These are phyloP conservation scores for Chaetomium globosum DNA, from an alignment of 2,329 filamentous ascomycete species.

Conservation along the genomic window DNA sequence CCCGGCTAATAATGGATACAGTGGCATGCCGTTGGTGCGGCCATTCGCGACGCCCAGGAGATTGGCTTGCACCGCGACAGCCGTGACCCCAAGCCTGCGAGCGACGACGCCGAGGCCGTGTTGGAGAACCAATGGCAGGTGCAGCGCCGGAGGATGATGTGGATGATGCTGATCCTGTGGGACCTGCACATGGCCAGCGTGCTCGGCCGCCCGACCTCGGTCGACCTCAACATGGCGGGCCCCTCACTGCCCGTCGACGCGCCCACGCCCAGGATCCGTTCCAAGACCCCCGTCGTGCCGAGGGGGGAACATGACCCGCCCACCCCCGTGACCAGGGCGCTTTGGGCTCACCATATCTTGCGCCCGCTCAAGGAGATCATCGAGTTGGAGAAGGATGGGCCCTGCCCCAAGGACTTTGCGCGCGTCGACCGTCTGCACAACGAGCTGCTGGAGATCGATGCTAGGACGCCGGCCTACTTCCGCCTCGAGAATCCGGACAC, in stretches of 20 bases:
- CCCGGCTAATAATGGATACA: constrained; percentile 35
- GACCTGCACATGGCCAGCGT: constrained; percentile 58
- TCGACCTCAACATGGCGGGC: constrained; percentile 53
- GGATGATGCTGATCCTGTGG: constrained; percentile 59
- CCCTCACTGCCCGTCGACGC: constrained; percentile 59
- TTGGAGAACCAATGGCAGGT: constrained; percentile 62
- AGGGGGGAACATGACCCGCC: constrained; percentile 57
- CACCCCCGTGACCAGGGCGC: constrained; percentile 56
- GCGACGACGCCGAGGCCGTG: constrained; percentile 51
- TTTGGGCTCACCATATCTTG: constrained; percentile 55
- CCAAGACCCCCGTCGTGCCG: constrained; percentile 52
- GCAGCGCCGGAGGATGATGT: constrained; percentile 58
- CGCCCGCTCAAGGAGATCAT: constrained; percentile 57
- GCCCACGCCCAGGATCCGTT: constrained; percentile 51
- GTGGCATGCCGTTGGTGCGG: constrained; percentile 60
- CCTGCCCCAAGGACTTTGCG: constrained; percentile 56
- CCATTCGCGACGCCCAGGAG: constrained; percentile 65
- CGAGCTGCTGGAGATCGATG: constrained; percentile 52
- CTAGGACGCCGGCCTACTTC: constrained; percentile 56
- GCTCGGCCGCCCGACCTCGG: constrained; percentile 58
- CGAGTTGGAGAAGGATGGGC: constrained; percentile 59
- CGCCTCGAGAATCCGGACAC: constrained; percentile 60
- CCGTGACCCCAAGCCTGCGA: constrained; percentile 53
- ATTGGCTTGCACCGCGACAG: constrained; percentile 61
- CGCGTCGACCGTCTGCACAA: constrained; percentile 59